Conservation (phyloP, 2,329 filamentous ascomycete genomes). For the Ampelomyces quisqualis region DNA sequence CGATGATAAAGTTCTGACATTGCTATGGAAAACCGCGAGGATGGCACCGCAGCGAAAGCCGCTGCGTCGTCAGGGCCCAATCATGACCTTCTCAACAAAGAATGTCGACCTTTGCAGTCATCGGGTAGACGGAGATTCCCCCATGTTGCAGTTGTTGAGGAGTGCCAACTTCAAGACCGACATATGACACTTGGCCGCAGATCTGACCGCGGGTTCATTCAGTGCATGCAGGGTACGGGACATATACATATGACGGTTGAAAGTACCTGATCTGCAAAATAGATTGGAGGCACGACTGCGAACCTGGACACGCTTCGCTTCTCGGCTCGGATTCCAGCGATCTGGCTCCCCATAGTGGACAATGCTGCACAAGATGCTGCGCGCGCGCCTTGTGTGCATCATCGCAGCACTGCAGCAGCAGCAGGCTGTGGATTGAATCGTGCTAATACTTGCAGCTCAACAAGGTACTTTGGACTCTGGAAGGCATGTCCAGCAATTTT, state of each 20-base stretch:
- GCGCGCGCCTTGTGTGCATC: slow-evolving; percentile 1
- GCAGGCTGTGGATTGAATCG: slow-evolving; percentile 2
- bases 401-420: slow-evolving; percentile 5
- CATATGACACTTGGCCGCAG: slow-evolving; percentile 4
- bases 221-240: slow-evolving; percentile 10
- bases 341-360: slow-evolving; percentile 26
- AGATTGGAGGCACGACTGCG: slow-evolving; percentile 12
- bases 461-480: slow-evolving; percentile 10
- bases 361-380: slow-evolving; percentile 19
- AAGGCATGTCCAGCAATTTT: slow-evolving; percentile 3
- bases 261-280: slow-evolving; percentile 20
- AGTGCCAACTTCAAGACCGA: slow-evolving; percentile 1
- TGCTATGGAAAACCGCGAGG: too few species aligned
- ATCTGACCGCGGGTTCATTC: slow-evolving; percentile 16
- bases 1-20: too few species aligned
- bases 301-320: slow-evolving; percentile 12
- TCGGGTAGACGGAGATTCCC: slow-evolving; percentile 1
- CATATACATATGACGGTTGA: slow-evolving; percentile 12
- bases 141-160: neutral
- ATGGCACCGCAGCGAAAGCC: neutral
- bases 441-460: slow-evolving; percentile 8
- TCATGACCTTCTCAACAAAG: neutral
- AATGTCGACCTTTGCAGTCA: neutral
- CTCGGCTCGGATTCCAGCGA: slow-evolving; percentile 19
- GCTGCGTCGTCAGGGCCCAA: neutral